Base-by-base conservation (phyloP, 768 basidiomycete genomes). In the Russula dissimulans region DNA sequence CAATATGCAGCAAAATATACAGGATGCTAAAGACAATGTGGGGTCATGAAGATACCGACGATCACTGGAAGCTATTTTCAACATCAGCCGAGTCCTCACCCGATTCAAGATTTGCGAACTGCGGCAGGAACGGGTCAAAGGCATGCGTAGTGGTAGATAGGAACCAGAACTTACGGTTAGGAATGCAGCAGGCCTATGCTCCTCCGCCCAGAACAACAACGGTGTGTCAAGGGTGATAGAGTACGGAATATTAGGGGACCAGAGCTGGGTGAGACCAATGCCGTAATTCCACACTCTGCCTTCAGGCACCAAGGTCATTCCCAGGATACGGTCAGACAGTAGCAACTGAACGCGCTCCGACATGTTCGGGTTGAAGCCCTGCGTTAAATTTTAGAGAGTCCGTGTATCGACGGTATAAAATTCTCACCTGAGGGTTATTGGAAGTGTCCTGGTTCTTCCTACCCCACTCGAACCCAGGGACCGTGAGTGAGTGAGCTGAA, bases 361-460 rank as follows among this genome's bases (percentile, higher is more conserved):
- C 95, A 97, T 97, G 66, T 90, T 91, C n/a, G 94, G 91, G 73
- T 95, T 98, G 78, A 95, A 99, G 44, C 95, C 93, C 76, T 85
- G 67, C 42, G 51, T 58, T 49, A 34, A 65, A 11, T 31, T 32
- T 64, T 50, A 54, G 52, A 18, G 55, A 31, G 53, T 48, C 17
- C 61, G 54, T 39, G 41, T 48, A 44, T 54, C 22, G 26, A 49
- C 9, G 18, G 15, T 22, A 29, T 26, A 22, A 34, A 42, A 42
- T 36, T 70, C 78, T 66, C 65, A 84, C 83, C 1, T 85, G 77
- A 61, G 92, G 91, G 70, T 91, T 92, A 41, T 82, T 79, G 41
- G 91, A 88, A 45, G 83, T 89, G 68, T 95, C 93, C 66, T 79
- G 75, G 66, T 95, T 95, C 77, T 97, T 97, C 67, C 95, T 79